Conservation (phyloP, 2,329 filamentous ascomycete species). For the Alternaria triticimaculans region DNA sequence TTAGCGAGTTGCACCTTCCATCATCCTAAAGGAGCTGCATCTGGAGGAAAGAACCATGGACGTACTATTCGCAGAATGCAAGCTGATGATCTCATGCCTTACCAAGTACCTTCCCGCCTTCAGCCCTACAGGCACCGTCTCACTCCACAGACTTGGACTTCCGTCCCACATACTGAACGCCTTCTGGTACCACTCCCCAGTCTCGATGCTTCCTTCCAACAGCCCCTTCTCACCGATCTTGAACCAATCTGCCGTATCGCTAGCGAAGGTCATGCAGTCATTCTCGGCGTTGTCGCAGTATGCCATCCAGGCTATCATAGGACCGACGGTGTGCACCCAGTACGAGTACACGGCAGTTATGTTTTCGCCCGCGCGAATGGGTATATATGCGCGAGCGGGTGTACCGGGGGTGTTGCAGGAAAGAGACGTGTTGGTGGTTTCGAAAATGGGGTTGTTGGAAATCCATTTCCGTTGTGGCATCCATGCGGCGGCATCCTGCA, state of each 20-base stretch:
- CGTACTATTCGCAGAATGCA: conserved; percentile 33
- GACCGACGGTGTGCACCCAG: conserved; percentile 42
- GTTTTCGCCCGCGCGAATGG: conserved; percentile 33
- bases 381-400: conserved; percentile 32
- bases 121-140: conserved; percentile 29
- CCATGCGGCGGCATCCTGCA: conserved; percentile 29
- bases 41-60: background rate
- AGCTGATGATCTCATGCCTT: conserved; percentile 38
- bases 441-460: conserved; percentile 38
- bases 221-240: conserved; percentile 38
- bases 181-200: conserved; percentile 37
- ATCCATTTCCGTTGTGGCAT: conserved; percentile 42
- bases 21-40: background rate
- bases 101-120: conserved; percentile 34
- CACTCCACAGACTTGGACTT: conserved; percentile 32
- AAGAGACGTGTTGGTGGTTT: conserved; percentile 27
- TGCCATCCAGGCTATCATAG: conserved; percentile 40
- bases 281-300: conserved; percentile 25
- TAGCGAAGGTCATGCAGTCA: conserved; percentile 27
- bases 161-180: conserved; percentile 35
- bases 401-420: conserved; percentile 39
- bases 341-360: conserved; percentile 37
- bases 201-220: conserved; percentile 24
- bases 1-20: background rate
- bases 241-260: conserved; percentile 30